These are phyloP conservation scores for Neonectria ditissima DNA, from an alignment of 2,329 filamentous ascomycete species.

Conservation along the genomic window DNA sequence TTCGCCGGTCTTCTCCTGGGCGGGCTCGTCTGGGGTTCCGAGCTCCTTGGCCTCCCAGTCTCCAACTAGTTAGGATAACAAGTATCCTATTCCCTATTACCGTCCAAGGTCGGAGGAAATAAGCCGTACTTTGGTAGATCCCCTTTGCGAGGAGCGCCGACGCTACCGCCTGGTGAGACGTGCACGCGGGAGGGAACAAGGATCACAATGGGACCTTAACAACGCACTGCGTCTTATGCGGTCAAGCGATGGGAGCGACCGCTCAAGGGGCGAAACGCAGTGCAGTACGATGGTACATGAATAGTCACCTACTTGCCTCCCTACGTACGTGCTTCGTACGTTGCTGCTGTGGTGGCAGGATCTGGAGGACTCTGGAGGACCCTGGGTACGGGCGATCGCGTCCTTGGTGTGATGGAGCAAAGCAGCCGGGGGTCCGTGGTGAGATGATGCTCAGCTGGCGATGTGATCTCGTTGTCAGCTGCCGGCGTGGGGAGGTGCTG, in stretches of 20 bases:
- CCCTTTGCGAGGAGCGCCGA: conserved; percentile 30
- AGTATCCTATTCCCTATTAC: too few relatives aligned
- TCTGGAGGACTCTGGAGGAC: not conserved
- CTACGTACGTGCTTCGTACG: not conserved
- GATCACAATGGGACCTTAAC: conserved; percentile 33
- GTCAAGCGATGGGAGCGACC: conserved; percentile 37
- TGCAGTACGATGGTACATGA: conserved; percentile 28
- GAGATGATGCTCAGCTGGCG: conserved; percentile 31
- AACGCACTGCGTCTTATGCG: conserved; percentile 34
- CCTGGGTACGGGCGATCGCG: conserved; percentile 14
- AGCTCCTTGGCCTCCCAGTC: not conserved
- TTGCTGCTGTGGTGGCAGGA: not conserved
- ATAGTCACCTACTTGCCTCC: too few relatives aligned
- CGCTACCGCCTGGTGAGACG: conserved; percentile 42
- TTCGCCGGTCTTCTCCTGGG: not conserved
- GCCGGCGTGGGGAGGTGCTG: conserved; percentile 35
- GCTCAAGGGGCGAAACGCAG: conserved; percentile 33
- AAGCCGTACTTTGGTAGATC: conserved; percentile 35
- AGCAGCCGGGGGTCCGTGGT: conserved; percentile 21
- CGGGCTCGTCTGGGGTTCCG: not conserved
- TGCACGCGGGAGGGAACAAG: conserved; percentile 44
- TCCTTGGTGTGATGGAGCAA: not conserved
- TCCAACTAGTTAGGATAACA: too few relatives aligned
- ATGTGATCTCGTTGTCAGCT: conserved; percentile 34
- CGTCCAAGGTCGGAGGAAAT: conserved; percentile 31